Evolutionary conservation across 768 basidiomycete species (phyloP).

Genomic region (Suillus plorans): DNA sequence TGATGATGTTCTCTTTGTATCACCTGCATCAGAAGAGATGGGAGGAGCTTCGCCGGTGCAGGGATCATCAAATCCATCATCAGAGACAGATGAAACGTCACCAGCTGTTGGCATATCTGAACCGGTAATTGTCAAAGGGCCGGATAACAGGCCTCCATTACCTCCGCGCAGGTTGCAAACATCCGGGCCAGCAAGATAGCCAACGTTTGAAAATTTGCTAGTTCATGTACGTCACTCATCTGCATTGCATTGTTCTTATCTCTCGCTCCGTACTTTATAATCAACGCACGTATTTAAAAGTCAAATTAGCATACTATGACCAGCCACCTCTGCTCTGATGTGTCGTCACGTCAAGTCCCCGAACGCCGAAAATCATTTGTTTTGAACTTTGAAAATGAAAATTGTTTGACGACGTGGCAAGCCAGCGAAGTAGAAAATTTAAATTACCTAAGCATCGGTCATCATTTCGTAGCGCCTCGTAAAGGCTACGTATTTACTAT

Average conservation of each 20-base stretch:
- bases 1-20: conserved; percentile 22
- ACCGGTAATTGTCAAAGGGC: conserved; percentile 2
- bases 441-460: neutral
- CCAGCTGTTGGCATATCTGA: conserved; percentile 7
- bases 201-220: neutral
- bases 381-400: neutral
- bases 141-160: conserved; percentile 29
- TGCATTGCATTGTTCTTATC: conserved; percentile 5
- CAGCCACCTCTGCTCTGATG: neutral
- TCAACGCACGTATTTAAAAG: conserved; percentile 4
- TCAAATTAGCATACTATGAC: neutral
- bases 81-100: conserved; percentile 5
- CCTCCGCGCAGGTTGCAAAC: conserved; percentile 31
- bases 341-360: neutral
- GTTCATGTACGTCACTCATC: neutral
- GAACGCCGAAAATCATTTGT: neutral
- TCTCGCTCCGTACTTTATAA: conserved; percentile 2
- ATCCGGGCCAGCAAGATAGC: conserved; percentile 11
- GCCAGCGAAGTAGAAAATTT: neutral
- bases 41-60: conserved; percentile 27
- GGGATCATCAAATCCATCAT: conserved; percentile 8
- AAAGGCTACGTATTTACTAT: neutral
- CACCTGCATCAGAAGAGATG: conserved; percentile 48
- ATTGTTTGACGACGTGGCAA: neutral
- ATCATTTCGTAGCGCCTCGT: too few species aligned